These are phyloP conservation scores for Coprinellus micaceus DNA, from an alignment of 768 basidiomycete species.

Conservation along the genomic window DNA sequence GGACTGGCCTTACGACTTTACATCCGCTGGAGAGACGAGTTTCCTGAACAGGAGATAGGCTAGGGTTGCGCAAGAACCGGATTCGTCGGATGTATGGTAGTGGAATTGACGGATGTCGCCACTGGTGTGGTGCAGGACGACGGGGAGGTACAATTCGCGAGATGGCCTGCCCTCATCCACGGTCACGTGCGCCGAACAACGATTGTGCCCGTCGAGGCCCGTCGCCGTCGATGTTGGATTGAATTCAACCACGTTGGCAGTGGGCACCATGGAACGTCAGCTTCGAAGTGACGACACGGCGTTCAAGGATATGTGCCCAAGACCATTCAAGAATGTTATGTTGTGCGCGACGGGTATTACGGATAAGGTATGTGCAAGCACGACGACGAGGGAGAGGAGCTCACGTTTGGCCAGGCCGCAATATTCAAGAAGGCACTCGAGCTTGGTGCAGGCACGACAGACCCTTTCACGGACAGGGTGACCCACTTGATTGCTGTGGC, in stretches of 20 bases:
- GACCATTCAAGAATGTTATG: conserved; percentile 65
- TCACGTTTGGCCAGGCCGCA: conserved; percentile 43
- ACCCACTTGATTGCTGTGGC: conserved; percentile 82
- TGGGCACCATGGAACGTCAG: conserved; percentile 56
- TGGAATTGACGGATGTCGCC: background rate
- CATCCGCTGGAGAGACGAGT: background rate
- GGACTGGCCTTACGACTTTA: no score
- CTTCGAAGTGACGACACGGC: conserved; percentile 42
- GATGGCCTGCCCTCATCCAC: no score
- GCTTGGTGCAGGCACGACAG: conserved; percentile 68
- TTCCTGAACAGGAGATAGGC: background rate
- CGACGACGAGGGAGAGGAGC: conserved; percentile 2
- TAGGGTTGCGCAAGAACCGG: background rate
- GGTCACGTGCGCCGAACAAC: no score
- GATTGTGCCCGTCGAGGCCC: no score
- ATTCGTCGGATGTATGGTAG: background rate
- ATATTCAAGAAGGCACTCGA: conserved; percentile 76
- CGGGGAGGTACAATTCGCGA: background rate
- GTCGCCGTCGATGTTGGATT: no score
- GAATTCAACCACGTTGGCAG: no score
- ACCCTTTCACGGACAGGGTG: conserved; percentile 76
- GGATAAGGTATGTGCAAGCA: conserved; percentile 62
- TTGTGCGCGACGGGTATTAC: conserved; percentile 72
- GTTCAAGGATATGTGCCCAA: conserved; percentile 49
- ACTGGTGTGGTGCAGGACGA: background rate